Base-by-base conservation (phyloP, 768 basidiomycete genomes). In the Leccinum subgranulosum region DNA sequence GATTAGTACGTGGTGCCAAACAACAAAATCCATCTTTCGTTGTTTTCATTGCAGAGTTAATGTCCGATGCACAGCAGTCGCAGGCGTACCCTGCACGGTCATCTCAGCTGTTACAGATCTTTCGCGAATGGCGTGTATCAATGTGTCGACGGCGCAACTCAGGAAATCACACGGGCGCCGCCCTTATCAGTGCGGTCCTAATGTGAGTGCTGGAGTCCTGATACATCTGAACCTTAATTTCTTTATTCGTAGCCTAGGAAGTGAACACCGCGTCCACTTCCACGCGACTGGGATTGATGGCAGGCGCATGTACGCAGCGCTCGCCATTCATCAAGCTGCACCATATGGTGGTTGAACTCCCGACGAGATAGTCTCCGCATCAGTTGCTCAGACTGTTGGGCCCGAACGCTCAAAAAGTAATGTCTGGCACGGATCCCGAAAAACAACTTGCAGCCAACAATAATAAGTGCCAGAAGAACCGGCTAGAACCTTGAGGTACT, bases 141-240 rank as follows among this genome's bases (percentile, higher is more conserved):
- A 53, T 31, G 34, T 33, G 23, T 45, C 50, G n/a, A 12, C 14
- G 19, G 50, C 29, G 19, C 28, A 50, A 53, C 46, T 36, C 31
- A 28, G 10, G 43, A 15, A 45, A 27, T 53, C 39, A 31, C 15
- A 39, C 28, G 19, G 23, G 5, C 12, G n/a, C 45, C n/a, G 41
- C 47, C 43, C 34, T 14, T 29, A 36, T 55, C 33, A 48, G 52
- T 46, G 25, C 8, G 28, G 34, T 28, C 31, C 23, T 23, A 31
- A 64, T 41, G 62, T 53, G 47, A 54, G 63, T 54, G 23, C 23
- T 21, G 27, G 43, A 45, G 14, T 48, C 45, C n/a, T 12, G 14
- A 8, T 21, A 47, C 28, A 33, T 29, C 21, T 31, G 27, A 31
- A 21, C 45, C 34, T 53, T 46, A 31, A 61, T 28, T 15, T 21